phyloP scores from a whole-genome alignment of 139 green algal genomes.

The Pseudopediastrum boryanum region DNA sequence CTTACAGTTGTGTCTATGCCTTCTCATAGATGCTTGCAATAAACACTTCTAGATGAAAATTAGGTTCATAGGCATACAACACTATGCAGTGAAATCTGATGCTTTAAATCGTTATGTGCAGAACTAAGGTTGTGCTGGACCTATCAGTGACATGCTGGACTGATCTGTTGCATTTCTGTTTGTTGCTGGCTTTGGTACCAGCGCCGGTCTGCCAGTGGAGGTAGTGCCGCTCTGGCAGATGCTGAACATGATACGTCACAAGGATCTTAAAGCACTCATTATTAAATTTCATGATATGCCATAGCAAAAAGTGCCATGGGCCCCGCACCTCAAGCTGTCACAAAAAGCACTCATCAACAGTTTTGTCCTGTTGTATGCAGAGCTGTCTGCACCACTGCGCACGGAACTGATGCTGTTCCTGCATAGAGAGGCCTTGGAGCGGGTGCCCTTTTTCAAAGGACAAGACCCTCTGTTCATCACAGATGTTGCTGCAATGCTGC shows the following conservation, averaged over 20 bases:
- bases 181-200: neutral
- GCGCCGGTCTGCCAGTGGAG: neutral
- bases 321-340: no score
- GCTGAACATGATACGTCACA: neutral
- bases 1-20: no score
- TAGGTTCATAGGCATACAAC: no score
- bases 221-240: neutral
- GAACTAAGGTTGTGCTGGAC: no score
- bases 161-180: no score
- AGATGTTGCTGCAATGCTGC: conserved; percentile 13
- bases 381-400: conserved; percentile 13
- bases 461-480: conserved; percentile 21
- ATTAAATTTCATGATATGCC: no score
- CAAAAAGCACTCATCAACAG: neutral
- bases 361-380: neutral
- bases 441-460: conserved; percentile 38
- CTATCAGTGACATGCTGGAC: no score
- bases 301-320: no score
- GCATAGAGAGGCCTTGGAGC: conserved; percentile 27
- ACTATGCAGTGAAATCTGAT: no score
- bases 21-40: no score
- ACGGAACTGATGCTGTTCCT: conserved; percentile 42
- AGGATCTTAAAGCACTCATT: neutral
- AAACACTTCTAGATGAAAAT: no score
- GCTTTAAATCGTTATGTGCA: no score